Evolutionary conservation across 345 rosid genomes (phyloP).

Genomic region (Kernera saxatilis): DNA sequence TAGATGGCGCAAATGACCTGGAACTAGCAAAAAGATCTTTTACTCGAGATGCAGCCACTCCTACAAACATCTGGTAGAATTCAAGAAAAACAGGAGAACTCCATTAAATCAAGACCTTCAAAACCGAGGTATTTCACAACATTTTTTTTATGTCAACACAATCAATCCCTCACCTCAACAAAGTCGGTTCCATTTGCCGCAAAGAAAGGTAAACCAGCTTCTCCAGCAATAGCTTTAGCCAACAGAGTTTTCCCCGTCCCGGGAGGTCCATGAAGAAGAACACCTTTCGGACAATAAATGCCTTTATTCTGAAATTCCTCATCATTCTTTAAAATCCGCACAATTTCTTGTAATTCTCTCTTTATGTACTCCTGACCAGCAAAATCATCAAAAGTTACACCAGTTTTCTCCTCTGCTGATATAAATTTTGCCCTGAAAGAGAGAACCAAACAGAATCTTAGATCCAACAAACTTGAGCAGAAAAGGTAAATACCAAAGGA

Average conservation of each 20-base stretch:
- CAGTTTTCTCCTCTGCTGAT: constrained; percentile 94
- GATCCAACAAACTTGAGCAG: background rate
- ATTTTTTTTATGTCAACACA: background rate
- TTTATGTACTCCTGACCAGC: constrained; percentile 98
- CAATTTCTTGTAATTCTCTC: constrained; percentile 87
- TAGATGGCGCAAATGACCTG: constrained; percentile 88
- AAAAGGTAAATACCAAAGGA: background rate
- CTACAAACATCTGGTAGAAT: constrained; percentile 82
- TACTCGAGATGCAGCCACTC: constrained; percentile 98
- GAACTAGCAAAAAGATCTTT: constrained; percentile 94
- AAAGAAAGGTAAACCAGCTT: constrained; percentile 96
- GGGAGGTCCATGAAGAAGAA: constrained; percentile 95
- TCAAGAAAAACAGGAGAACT: background rate
- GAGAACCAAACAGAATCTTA: background rate
- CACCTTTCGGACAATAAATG: constrained; percentile 96
- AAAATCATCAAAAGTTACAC: constrained; percentile 92
- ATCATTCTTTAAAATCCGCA: constrained; percentile 76
- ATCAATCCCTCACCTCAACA: constrained; percentile 61
- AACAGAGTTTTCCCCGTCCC: constrained; percentile 96
- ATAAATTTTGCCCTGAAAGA: constrained; percentile 76
- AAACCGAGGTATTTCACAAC: background rate
- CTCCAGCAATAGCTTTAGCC: constrained; percentile 99
- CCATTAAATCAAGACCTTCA: constrained; percentile 5
- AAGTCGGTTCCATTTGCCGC: constrained; percentile 96
- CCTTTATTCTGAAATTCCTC: constrained; percentile 92